These are phyloP conservation scores for Colletotrichum truncatum DNA, from an alignment of 2,329 filamentous ascomycete genomes.

Conservation along the genomic window DNA sequence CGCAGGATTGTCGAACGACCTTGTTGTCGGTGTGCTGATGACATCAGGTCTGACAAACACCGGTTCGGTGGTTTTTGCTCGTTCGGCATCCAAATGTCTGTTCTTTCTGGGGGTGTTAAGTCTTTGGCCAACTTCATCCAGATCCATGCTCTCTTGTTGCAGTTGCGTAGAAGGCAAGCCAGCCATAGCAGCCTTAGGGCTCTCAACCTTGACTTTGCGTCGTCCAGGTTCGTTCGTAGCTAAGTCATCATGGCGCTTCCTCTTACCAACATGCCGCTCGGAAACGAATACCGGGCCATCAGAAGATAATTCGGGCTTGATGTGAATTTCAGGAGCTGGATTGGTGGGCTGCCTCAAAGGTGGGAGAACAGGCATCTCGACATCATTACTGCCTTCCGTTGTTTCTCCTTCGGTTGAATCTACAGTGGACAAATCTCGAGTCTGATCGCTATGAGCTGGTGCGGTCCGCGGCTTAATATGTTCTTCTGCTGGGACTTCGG, in stretches of 20 bases:
- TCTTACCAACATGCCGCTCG: constrained; percentile 58
- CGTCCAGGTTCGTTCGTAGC: constrained; percentile 32
- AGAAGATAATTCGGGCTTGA: constrained; percentile 64
- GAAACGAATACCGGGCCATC: constrained; percentile 61
- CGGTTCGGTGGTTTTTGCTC: neutral
- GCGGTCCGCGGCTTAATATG: neutral
- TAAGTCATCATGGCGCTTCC: constrained; percentile 43
- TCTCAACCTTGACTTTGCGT: constrained; percentile 55
- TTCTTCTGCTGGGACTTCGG: neutral
- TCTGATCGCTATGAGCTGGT: neutral
- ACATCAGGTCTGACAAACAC: constrained; percentile 20
- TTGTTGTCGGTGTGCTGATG: constrained; percentile 31
- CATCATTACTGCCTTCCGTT: constrained; percentile 9
- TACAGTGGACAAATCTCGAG: neutral
- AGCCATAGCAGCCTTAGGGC: constrained; percentile 38
- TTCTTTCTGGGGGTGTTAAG: constrained; percentile 54
- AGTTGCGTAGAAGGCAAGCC: constrained; percentile 36
- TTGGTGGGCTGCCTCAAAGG: constrained; percentile 3
- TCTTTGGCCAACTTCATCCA: constrained; percentile 58
- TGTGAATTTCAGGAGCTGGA: neutral
- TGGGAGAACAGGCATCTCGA: constrained; percentile 10
- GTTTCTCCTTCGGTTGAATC: constrained; percentile 6
- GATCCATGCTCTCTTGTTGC: constrained; percentile 66
- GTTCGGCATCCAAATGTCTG: neutral
- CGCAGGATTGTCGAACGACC: constrained; percentile 33